Conservation (phyloP, 2,329 filamentous ascomycete genomes). For the Fusarium luffae region DNA sequence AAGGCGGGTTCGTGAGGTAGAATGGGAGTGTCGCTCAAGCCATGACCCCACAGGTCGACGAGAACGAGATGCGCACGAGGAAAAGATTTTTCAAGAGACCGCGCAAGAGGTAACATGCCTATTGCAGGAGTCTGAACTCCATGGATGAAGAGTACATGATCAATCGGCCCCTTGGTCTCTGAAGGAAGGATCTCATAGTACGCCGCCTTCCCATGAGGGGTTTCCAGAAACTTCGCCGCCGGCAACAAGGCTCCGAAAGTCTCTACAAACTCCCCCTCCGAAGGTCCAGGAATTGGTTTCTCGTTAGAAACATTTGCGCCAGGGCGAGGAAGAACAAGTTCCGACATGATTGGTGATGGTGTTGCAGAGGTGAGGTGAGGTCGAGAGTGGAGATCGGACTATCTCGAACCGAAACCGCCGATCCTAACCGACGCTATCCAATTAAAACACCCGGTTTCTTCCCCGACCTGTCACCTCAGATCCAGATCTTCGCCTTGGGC, state of each 20-base stretch:
- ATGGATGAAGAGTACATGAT: slow-evolving; percentile 59
- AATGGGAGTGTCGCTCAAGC: slow-evolving; percentile 60
- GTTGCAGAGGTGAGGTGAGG: too few species aligned
- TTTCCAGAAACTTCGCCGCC: slow-evolving; percentile 49
- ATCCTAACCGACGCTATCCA: background rate
- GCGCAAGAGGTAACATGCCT: slow-evolving; percentile 57
- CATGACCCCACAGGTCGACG: slow-evolving; percentile 65
- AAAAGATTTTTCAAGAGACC: slow-evolving; percentile 49
- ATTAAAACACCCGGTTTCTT: background rate
- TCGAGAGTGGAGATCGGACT: background rate
- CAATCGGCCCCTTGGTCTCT: background rate
- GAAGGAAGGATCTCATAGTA: slow-evolving; percentile 52
- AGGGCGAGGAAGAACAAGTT: slow-evolving; percentile 10
- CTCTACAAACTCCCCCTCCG: slow-evolving; percentile 51
- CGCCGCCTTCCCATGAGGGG: slow-evolving; percentile 50
- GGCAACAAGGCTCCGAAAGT: slow-evolving; percentile 55
- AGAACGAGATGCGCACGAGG: slow-evolving; percentile 55
- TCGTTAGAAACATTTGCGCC: background rate
- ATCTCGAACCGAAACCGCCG: background rate
- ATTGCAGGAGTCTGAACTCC: slow-evolving; percentile 63
- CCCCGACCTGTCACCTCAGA: background rate
- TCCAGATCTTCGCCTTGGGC: background rate
- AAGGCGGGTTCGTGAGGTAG: slow-evolving; percentile 53
- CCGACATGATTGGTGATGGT: too few species aligned
- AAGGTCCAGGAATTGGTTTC: slow-evolving; percentile 49